Evolutionary conservation across 2,329 filamentous ascomycete genomes (phyloP).

Genomic region (Neurospora sp.): DNA sequence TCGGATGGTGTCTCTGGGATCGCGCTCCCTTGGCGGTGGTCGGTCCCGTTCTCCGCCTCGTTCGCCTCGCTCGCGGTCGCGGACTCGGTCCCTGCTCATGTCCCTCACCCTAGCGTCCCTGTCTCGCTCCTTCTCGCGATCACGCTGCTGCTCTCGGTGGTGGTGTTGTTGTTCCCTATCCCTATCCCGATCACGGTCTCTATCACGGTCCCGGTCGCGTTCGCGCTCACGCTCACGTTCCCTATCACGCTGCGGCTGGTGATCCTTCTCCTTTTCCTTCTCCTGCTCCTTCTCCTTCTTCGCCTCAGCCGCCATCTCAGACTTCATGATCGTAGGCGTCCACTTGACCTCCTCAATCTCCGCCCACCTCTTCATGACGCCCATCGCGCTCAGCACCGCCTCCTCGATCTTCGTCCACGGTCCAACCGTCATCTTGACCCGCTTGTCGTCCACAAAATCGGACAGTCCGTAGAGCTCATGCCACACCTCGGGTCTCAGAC

Average conservation of each 20-base stretch:
- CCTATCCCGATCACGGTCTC: not conserved
- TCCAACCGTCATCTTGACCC: slow-evolving; percentile 22
- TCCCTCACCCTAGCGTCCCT: not conserved
- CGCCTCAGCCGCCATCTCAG: not conserved
- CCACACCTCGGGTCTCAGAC: slow-evolving; percentile 20
- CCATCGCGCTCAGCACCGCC: slow-evolving; percentile 27
- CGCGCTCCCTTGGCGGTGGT: not conserved
- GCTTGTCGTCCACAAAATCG: slow-evolving; percentile 22
- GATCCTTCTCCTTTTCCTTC: not conserved
- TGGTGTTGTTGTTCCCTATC: not conserved
- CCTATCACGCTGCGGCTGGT: not conserved
- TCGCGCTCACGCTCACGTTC: not conserved
- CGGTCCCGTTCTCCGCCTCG: not conserved
- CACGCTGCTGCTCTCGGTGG: not conserved
- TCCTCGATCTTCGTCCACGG: slow-evolving; percentile 38
- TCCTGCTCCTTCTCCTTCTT: not conserved
- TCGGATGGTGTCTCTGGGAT: not conserved
- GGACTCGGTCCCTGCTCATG: slow-evolving; percentile 1
- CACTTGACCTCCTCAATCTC: slow-evolving; percentile 35
- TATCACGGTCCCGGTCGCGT: not conserved
- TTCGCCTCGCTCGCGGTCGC: slow-evolving; percentile 1
- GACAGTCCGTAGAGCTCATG: slow-evolving; percentile 19
- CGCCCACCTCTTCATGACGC: slow-evolving; percentile 33
- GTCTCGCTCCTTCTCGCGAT: not conserved
- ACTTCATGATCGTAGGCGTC: slow-evolving; percentile 27